phyloP scores from a whole-genome alignment of 192 early-diverging fungal genomes.

The Lobosporangium transversale region DNA sequence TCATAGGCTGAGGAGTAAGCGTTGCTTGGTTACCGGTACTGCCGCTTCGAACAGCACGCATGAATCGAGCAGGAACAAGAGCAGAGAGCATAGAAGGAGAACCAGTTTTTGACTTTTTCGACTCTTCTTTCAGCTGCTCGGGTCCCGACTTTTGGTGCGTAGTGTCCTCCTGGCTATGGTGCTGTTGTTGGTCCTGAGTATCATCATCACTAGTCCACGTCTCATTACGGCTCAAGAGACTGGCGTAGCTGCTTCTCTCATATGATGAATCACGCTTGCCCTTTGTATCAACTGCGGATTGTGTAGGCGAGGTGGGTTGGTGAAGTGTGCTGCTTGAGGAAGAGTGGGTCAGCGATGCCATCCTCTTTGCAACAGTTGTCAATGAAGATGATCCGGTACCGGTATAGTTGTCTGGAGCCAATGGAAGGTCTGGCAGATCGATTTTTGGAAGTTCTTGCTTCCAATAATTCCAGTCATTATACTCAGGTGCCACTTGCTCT shows the following conservation, averaged over 20 bases:
- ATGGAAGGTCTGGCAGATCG: constrained; percentile 56
- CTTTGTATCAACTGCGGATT: constrained; percentile 25
- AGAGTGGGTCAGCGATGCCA: constrained; percentile 26
- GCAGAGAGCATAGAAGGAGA: constrained; percentile 50
- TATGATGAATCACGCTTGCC: constrained; percentile 16
- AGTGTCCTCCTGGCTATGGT: background rate
- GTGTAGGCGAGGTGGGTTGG: constrained; percentile 35
- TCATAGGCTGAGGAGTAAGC: background rate
- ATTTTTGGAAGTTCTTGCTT: constrained; percentile 62
- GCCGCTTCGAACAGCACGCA: constrained; percentile 39
- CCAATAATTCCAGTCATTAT: constrained; percentile 91
- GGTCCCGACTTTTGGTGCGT: background rate
- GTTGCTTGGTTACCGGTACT: constrained; percentile 19
- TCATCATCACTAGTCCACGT: constrained; percentile 38
- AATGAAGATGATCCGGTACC: constrained; percentile 24
- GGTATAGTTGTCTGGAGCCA: constrained; percentile 34
- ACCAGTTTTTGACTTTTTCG: constrained; percentile 12
- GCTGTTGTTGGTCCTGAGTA: constrained; percentile 5
- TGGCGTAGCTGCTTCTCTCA: constrained; percentile 12
- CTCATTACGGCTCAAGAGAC: constrained; percentile 16
- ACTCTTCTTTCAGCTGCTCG: constrained; percentile 10
- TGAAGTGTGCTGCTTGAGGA: constrained; percentile 22
- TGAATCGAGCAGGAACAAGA: constrained; percentile 34
- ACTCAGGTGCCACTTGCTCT: constrained; percentile 71
- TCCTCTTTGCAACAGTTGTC: constrained; percentile 41